Evolutionary conservation across 768 basidiomycete genomes (phyloP).

Genomic region (Naganishia vishniacii): DNA sequence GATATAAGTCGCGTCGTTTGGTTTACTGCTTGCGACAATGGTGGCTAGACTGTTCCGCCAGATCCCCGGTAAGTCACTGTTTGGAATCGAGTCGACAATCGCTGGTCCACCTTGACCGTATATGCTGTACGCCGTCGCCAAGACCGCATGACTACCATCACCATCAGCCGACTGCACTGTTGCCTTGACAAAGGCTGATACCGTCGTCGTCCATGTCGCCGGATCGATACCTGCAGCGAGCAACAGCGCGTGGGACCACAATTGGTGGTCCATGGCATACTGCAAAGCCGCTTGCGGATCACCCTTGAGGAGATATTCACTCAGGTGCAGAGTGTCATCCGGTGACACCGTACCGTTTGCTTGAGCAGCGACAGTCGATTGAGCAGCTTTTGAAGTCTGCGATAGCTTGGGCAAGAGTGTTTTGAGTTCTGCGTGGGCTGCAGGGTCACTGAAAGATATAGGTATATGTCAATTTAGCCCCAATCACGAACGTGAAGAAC

Average conservation of each 20-base stretch:
- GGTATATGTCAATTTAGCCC: no score
- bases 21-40: slow-evolving; percentile 61
- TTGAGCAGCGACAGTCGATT: not conserved
- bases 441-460: not conserved
- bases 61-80: slow-evolving; percentile 45
- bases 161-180: not conserved
- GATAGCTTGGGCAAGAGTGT: slow-evolving; percentile 8
- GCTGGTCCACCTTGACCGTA: slow-evolving; percentile 19
- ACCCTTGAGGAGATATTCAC: slow-evolving; percentile 66
- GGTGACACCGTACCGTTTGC: not conserved
- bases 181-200: slow-evolving; percentile 62
- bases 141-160: slow-evolving; percentile 16
- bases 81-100: not conserved
- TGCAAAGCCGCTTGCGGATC: slow-evolving; percentile 79
- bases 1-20: slow-evolving; percentile 68
- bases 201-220: slow-evolving; percentile 86
- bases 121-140: slow-evolving; percentile 15
- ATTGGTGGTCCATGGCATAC: slow-evolving; percentile 76
- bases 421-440: slow-evolving; percentile 8
- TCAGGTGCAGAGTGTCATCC: slow-evolving; percentile 27
- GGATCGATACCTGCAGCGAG: slow-evolving; percentile 89
- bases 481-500: no score
- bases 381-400: not conserved
- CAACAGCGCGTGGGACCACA: slow-evolving; percentile 95
- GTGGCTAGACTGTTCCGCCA: slow-evolving; percentile 86